Evolutionary conservation across 345 rosid genomes (phyloP).

Genomic region (Carallia brachiata): DNA sequence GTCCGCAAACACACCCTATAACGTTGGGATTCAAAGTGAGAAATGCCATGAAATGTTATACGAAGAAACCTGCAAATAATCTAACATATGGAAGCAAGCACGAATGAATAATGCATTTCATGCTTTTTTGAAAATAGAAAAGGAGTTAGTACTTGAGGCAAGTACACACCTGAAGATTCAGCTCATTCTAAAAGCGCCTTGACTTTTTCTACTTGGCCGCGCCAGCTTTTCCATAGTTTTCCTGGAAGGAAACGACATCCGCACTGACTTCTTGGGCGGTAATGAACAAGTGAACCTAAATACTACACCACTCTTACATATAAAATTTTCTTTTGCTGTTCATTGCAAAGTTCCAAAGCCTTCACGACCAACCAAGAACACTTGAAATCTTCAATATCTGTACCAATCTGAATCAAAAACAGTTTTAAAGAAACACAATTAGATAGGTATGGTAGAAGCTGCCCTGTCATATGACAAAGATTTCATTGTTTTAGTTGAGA

Average conservation of each 20-base stretch:
- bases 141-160: neutral
- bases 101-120: no score
- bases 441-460: neutral
- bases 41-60: neutral
- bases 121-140: neutral
- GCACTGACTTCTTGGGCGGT: neutral
- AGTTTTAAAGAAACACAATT: neutral
- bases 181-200: neutral
- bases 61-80: neutral
- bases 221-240: slow-evolving; percentile 72
- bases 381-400: slow-evolving; percentile 40
- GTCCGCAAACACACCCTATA: slow-evolving; percentile 59
- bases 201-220: slow-evolving; percentile 27
- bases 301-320: slow-evolving; percentile 7
- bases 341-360: slow-evolving; percentile 27
- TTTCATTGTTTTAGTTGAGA: neutral
- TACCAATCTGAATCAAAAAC: slow-evolving; percentile 25
- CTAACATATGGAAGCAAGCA: no score
- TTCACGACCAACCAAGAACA: slow-evolving; percentile 49
- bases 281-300: neutral
- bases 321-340: slow-evolving; percentile 23
- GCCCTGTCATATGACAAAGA: neutral
- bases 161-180: slow-evolving; percentile 59
- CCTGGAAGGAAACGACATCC: slow-evolving; percentile 37
- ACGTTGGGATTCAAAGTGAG: neutral